Conservation (phyloP, 139 green algal genomes). For the Coccomyxa sp. region DNA sequence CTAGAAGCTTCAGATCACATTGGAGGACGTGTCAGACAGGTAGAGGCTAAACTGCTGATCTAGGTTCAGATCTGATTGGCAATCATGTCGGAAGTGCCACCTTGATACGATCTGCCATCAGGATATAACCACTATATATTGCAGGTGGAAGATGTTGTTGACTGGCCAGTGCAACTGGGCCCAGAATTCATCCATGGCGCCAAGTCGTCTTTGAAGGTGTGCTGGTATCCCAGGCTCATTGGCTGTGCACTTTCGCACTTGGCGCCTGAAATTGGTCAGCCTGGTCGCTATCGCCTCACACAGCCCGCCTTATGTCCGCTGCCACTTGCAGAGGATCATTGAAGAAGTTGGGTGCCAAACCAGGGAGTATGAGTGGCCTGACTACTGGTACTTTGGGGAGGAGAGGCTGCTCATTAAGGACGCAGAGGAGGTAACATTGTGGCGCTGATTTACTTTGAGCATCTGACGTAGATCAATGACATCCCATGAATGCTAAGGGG, state of each 20-base stretch:
- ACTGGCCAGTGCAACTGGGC: slow-evolving; percentile 75
- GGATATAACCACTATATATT: not conserved
- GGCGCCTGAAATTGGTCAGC: no score
- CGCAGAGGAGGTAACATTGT: no score
- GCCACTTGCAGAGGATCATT: slow-evolving; percentile 16
- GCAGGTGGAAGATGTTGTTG: slow-evolving; percentile 58
- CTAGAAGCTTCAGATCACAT: slow-evolving; percentile 58
- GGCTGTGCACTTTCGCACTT: no score
- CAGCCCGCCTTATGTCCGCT: not conserved
- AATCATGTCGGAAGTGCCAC: not conserved
- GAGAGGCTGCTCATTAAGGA: no score
- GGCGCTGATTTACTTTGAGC: no score
- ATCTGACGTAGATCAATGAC: no score
- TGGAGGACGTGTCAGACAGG: slow-evolving; percentile 62
- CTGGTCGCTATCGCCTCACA: no score
- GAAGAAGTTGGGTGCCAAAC: slow-evolving; percentile 38
- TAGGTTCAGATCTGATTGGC: not conserved
- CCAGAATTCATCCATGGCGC: slow-evolving; percentile 81
- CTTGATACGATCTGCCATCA: not conserved
- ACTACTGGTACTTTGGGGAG: slow-evolving; percentile 65
- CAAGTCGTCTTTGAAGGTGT: slow-evolving; percentile 33
- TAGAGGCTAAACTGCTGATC: not conserved
- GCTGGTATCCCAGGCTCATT: no score
- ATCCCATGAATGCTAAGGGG: no score
- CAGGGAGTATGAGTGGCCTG: slow-evolving; percentile 62